Percentiles rank a stretch among this genome's conserved stretches.
These are phyloP conservation scores for Punica granatum DNA, from an alignment of 345 rosid genomes.

Conservation along the genomic window DNA sequence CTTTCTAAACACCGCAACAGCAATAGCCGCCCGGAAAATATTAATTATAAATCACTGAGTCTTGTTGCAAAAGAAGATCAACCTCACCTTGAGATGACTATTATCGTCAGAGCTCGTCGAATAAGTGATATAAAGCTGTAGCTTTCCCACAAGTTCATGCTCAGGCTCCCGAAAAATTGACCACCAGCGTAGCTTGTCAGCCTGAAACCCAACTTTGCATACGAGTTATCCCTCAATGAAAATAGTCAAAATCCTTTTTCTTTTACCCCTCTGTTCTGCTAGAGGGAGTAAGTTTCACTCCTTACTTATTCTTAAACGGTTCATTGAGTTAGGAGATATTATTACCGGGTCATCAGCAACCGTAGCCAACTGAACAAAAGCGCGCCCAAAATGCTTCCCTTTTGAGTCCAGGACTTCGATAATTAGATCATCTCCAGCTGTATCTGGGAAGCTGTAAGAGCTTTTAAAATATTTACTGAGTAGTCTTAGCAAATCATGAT, in stretches of 20 bases:
- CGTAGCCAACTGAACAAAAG: constrained; percentile 71
- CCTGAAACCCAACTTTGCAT: constrained; percentile 39
- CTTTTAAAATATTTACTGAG: constrained; percentile 16
- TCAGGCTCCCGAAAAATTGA: constrained; percentile 86
- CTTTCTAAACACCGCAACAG: neutral
- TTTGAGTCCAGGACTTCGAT: constrained; percentile 82
- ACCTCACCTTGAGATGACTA: constrained; percentile 65
- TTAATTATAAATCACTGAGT: constrained; percentile 1
- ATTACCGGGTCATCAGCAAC: constrained; percentile 61
- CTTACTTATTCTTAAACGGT: neutral
- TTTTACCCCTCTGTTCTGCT: neutral
- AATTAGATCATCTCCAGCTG: constrained; percentile 85
- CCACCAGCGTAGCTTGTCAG: constrained; percentile 96
- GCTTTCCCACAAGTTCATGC: constrained; percentile 78
- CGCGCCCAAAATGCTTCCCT: constrained; percentile 84
- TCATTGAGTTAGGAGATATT: constrained; percentile 7
- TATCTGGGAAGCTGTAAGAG: constrained; percentile 85
- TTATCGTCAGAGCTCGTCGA: constrained; percentile 79
- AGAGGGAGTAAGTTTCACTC: neutral
- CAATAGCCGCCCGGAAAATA: neutral
- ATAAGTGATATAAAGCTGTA: constrained; percentile 73
- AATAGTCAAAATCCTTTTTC: neutral
- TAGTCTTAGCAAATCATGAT: constrained; percentile 8
- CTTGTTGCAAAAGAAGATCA: neutral
- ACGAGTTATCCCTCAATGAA: neutral